Conservation (phyloP, 2,329 filamentous ascomycete genomes). For the Alternaria arborescens region DNA sequence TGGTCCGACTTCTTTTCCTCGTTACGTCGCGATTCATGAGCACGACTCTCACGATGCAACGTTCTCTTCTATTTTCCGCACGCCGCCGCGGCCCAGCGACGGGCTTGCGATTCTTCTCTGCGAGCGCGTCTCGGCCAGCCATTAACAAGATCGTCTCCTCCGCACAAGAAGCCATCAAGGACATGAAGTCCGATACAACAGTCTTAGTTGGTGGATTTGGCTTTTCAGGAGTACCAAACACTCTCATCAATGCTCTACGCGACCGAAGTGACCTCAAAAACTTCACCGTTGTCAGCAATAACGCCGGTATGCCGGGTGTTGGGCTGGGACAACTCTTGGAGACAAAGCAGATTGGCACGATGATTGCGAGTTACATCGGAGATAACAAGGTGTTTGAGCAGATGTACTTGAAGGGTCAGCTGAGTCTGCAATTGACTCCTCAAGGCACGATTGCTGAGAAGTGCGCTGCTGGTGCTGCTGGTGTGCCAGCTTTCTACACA, state of each 20-base stretch:
- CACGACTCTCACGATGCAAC: slow-evolving; percentile 39
- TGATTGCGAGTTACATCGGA: slow-evolving; percentile 79
- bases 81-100: slow-evolving; percentile 41
- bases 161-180: slow-evolving; percentile 50
- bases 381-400: slow-evolving; percentile 79
- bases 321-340: slow-evolving; percentile 74
- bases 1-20: neutral
- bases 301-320: slow-evolving; percentile 75
- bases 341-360: slow-evolving; percentile 73
- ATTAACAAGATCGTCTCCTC: slow-evolving; percentile 53
- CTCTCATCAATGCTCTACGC: slow-evolving; percentile 51
- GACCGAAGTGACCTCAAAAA: slow-evolving; percentile 47
- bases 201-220: slow-evolving; percentile 52
- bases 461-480: slow-evolving; percentile 75
- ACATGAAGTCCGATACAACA: slow-evolving; percentile 50
- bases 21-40: neutral
- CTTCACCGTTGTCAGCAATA: slow-evolving; percentile 82
- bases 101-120: slow-evolving; percentile 46
- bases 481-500: slow-evolving; percentile 83
- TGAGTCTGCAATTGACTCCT: slow-evolving; percentile 78
- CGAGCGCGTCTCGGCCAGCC: slow-evolving; percentile 38
- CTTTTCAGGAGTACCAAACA: slow-evolving; percentile 51
- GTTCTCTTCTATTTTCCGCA: slow-evolving; percentile 45
- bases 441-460: slow-evolving; percentile 79
- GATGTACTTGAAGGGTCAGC: slow-evolving; percentile 76